Evolutionary conservation across 345 rosid species (phyloP).

Genomic region (Eucalyptus virginea): DNA sequence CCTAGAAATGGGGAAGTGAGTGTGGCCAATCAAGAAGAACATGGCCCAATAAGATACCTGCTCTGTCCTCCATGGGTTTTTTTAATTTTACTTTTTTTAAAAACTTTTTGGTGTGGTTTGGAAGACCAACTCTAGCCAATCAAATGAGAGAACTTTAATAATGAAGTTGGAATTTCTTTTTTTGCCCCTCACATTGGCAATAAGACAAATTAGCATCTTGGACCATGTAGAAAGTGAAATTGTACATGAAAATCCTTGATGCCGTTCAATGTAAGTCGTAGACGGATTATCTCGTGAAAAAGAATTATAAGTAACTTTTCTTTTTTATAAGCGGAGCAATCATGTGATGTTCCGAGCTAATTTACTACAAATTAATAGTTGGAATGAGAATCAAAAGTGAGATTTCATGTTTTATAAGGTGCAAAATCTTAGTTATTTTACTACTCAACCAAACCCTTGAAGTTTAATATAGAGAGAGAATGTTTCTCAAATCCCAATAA

Average conservation of each 20-base stretch:
- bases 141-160: background rate
- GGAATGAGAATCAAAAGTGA: background rate
- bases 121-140: background rate
- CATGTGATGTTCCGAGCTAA: background rate
- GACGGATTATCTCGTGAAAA: background rate
- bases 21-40: background rate
- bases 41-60: background rate
- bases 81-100: background rate
- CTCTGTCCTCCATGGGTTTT: background rate
- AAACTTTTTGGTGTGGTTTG: background rate
- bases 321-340: background rate
- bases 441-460: background rate
- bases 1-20: background rate
- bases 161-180: background rate
- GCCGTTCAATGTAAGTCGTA: rapidly evolving
- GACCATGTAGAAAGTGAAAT: background rate
- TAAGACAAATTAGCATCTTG: background rate
- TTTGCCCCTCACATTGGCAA: background rate
- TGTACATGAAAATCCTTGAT: background rate
- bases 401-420: background rate
- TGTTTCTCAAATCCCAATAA: background rate
- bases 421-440: background rate
- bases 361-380: rapidly evolving
- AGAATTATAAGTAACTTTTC: background rate
- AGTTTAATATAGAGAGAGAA: background rate